These are phyloP conservation scores for Tricholoma hemisulphureum DNA, from an alignment of 768 basidiomycete genomes.

Conservation along the genomic window DNA sequence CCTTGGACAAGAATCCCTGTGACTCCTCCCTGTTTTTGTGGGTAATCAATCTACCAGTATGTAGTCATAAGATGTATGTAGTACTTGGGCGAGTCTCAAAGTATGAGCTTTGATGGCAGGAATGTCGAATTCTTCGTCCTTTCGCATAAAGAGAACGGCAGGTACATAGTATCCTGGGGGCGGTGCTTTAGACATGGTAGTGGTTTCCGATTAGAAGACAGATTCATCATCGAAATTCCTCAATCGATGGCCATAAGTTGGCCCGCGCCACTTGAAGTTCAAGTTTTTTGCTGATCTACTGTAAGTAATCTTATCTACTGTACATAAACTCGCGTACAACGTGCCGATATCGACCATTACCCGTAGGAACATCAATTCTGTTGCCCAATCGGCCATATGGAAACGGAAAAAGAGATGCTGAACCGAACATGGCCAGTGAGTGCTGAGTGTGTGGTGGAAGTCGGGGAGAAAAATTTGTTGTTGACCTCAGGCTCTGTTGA, in stretches of 20 bases:
- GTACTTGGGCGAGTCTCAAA: constrained; percentile 70
- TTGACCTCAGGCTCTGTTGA: no score
- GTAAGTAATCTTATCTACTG: not conserved
- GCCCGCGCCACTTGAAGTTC: no score
- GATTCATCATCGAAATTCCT: not conserved
- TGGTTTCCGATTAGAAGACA: not conserved
- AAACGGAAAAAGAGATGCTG: no score
- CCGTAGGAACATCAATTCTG: no score
- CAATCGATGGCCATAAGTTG: constrained; percentile 5
- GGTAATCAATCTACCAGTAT: constrained; percentile 12
- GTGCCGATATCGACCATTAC: no score
- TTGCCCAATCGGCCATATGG: no score
- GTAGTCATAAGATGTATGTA: constrained; percentile 19
- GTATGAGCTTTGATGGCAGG: constrained; percentile 67
- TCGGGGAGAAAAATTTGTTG: no score
- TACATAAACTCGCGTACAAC: no score
- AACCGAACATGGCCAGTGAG: no score
- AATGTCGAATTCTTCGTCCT: constrained; percentile 69
- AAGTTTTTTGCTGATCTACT: no score
- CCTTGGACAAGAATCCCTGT: constrained; percentile 74
- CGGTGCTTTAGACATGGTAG: constrained; percentile 40
- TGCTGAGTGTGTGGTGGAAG: no score
- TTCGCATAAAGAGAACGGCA: constrained; percentile 70
- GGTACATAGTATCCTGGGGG: constrained; percentile 76
- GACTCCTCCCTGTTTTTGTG: constrained; percentile 57